Evolutionary conservation across 495 filamentous ascomycete genomes (phyloP), one percentile per base, ranked within the genome.

Genomic region (Aspergillus panamensis): DNA sequence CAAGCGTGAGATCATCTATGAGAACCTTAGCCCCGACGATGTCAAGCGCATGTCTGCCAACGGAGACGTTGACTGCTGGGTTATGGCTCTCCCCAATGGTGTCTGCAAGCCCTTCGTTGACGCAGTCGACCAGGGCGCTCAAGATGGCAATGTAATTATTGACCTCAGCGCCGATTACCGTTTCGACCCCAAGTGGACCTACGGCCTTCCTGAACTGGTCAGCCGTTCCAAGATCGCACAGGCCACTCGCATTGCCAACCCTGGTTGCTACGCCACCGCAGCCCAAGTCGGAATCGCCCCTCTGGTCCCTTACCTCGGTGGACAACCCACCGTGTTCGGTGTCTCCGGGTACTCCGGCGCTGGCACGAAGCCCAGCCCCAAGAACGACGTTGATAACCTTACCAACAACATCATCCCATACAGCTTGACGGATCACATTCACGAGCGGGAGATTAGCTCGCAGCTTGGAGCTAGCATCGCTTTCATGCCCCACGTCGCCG

Each of bases 31-130:
- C 61, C 82, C 90, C 40, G 94, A 98, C 52, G 93, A 97, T 67
- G 88, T 97, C 20, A 85, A 89, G 51, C 84, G 86, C 53, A 95
- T 97, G 91, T 90, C 92, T 62, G 85, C 89, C 67, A 87, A 87
- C 43, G 88, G 88, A n/a, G 87, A 94, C 52, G 90, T 98, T 53
- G 94, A 98, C 77, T 95, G 91, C 76, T 97, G 92, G 91, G 90
- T 98, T 33, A 96, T 97, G 91, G 94, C 94, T 37, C 82, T 98
- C 29, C 94, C 94, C 12, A 98, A 98, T 66, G 94, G 94, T 49
- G 91, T 98, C 55, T 96, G 92, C 81, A 91, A 93, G 76, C 94
- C 94, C 2, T 98, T 89, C 65, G 90, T 97, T 13, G 92, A 97
- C 60, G 93, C 94, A 29, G 84, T 98, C 47, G 82, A 93, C 66